Percentiles rank a stretch among this genome's conserved stretches.
phyloP scores from a whole-genome alignment of 2,329 filamentous ascomycete species.

The Aspergillus phoenicis region DNA sequence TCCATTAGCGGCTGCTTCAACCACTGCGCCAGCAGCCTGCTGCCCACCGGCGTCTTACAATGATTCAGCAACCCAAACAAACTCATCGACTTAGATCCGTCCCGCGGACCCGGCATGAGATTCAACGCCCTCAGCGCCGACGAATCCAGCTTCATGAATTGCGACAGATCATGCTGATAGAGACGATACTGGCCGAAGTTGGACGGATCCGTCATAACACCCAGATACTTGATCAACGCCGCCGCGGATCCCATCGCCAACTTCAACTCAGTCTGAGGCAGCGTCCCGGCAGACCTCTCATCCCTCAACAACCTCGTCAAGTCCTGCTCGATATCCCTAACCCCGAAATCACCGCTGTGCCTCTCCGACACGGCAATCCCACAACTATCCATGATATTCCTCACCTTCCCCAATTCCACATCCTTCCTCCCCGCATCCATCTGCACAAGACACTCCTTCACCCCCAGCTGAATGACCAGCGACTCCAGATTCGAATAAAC shows the following conservation, averaged over 20 bases:
- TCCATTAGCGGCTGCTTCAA: conserved; percentile 97
- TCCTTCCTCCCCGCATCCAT: conserved; percentile 79
- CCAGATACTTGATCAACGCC: conserved; percentile 91
- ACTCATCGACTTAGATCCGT: conserved; percentile 97
- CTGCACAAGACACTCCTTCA: conserved; percentile 90
- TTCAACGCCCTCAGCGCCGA: conserved; percentile 92
- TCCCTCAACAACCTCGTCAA: conserved; percentile 83
- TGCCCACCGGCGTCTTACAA: conserved; percentile 94
- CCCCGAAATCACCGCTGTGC: conserved; percentile 74
- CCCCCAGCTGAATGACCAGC: conserved; percentile 90
- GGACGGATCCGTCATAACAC: conserved; percentile 82
- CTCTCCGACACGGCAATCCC: conserved; percentile 87
- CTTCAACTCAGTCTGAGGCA: conserved; percentile 91
- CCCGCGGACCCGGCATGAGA: conserved; percentile 91
- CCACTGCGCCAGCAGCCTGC: conserved; percentile 89
- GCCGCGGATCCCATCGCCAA: conserved; percentile 94
- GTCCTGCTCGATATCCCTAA: conserved; percentile 94
- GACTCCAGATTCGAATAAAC: conserved; percentile 98
- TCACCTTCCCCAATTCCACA: conserved; percentile 81
- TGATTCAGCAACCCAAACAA: conserved; percentile 92
- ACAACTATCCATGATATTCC: conserved; percentile 87
- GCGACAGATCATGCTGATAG: conserved; percentile 93
- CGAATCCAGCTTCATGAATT: conserved; percentile 98
- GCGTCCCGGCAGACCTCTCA: conserved; percentile 71
- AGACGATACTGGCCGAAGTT: conserved; percentile 98